These are phyloP conservation scores for Ophiostoma perfectum DNA, from an alignment of 2,329 filamentous ascomycete species.

Conservation along the genomic window DNA sequence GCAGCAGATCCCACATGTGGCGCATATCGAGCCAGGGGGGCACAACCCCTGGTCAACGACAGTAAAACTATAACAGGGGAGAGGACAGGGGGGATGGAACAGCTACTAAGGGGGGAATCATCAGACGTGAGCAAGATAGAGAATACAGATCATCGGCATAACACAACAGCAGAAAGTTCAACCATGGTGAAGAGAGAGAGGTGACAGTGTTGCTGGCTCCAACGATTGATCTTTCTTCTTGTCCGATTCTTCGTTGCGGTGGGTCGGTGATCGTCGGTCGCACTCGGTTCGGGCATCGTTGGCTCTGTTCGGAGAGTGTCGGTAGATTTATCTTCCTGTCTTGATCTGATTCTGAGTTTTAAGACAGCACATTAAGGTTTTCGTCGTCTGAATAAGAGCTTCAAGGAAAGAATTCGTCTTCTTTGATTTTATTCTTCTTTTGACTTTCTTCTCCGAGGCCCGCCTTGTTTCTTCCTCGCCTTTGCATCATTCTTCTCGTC, in stretches of 20 bases:
- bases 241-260: not conserved
- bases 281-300: not conserved
- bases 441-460: conserved; percentile 1
- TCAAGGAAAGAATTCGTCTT: not conserved
- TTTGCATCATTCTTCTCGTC: conserved; percentile 14
- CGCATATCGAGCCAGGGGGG: not conserved
- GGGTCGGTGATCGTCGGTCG: not conserved
- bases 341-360: not conserved
- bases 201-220: not conserved
- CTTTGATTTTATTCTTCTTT: conserved; percentile 16
- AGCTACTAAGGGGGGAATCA: not conserved
- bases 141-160: not conserved
- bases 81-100: not conserved
- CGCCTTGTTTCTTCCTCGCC: conserved; percentile 13
- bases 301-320: not conserved
- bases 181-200: conserved; percentile 1
- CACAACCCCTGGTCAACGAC: not conserved
- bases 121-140: not conserved
- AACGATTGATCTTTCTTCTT: not conserved
- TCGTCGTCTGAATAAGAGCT: not conserved
- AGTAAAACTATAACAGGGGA: not conserved
- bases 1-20: not conserved
- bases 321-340: not conserved
- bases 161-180: not conserved
- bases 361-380: not conserved